Evolutionary conservation across 768 basidiomycete genomes (phyloP).

Genomic region (Trametopsis cervina): DNA sequence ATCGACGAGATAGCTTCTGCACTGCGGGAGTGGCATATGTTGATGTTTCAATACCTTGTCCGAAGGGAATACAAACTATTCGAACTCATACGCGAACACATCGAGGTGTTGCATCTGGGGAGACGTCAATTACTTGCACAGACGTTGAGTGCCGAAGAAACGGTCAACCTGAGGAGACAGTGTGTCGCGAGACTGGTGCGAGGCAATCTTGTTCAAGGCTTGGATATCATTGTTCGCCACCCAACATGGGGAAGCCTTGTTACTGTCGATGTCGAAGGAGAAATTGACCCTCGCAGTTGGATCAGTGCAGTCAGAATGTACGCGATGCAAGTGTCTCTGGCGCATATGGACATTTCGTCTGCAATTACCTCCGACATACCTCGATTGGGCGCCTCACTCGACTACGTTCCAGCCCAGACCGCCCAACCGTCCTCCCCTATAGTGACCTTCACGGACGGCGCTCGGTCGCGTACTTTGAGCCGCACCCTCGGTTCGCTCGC

Average conservation of each 20-base stretch:
- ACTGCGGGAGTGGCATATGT: constrained; percentile 89
- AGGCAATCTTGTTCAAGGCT: constrained; percentile 85
- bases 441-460: constrained; percentile 66
- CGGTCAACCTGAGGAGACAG: constrained; percentile 69
- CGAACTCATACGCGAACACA: constrained; percentile 77
- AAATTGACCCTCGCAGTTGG: constrained; percentile 76
- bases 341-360: constrained; percentile 57
- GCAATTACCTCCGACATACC: constrained; percentile 30
- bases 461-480: constrained; percentile 26
- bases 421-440: constrained; percentile 37
- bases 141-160: constrained; percentile 84
- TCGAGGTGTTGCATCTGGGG: constrained; percentile 88
- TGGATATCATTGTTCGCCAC: constrained; percentile 96
- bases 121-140: constrained; percentile 84
- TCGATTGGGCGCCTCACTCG: constrained; percentile 34
- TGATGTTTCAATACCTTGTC: constrained; percentile 89
- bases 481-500: constrained; percentile 29
- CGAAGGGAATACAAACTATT: constrained; percentile 88
- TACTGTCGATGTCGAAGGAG: constrained; percentile 83
- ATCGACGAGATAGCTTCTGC: constrained; percentile 98
- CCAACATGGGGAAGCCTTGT: constrained; percentile 87
- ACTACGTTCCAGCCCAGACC: constrained; percentile 29
- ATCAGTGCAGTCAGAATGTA: constrained; percentile 89
- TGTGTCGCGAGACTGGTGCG: constrained; percentile 83
- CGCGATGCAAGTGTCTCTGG: constrained; percentile 78